Evolutionary conservation across 495 filamentous ascomycete genomes (phyloP).

Genomic region (Aspergillus cavernicola): DNA sequence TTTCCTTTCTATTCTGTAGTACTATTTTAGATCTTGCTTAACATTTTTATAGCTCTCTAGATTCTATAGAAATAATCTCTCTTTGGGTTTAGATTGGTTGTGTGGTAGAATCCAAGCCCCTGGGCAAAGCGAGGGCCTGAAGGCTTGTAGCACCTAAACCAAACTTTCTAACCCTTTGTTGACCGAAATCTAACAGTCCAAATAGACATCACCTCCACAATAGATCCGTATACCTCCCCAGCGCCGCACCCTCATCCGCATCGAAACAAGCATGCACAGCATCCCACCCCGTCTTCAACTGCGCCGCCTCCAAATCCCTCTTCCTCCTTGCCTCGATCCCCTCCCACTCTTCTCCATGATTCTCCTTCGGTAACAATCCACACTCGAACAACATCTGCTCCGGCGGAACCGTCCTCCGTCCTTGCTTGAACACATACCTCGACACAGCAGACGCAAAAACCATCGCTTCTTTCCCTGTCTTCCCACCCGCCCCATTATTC

Average conservation of each 20-base stretch:
- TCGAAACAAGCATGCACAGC: neutral
- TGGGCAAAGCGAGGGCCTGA: no score
- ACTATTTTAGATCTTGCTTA: no score
- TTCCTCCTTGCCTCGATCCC: neutral
- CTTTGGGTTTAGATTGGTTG: no score
- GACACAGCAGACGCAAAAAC: slow-evolving; percentile 52
- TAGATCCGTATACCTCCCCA: neutral
- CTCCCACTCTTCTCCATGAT: neutral
- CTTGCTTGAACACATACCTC: slow-evolving; percentile 80
- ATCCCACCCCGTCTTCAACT: neutral
- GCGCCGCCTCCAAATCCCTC: neutral
- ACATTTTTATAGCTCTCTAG: no score
- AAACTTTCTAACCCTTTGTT: no score
- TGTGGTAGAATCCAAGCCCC: no score
- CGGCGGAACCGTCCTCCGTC: slow-evolving; percentile 72
- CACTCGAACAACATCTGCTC: slow-evolving; percentile 57
- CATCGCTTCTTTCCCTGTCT: neutral
- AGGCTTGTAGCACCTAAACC: no score
- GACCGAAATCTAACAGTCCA: no score
- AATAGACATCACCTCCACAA: neutral
- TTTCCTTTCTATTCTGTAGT: no score
- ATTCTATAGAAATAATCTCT: no score
- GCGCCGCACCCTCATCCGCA: neutral
- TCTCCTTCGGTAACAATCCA: neutral
- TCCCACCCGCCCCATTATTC: no score